Percentiles rank a stretch among this genome's conserved stretches.
phyloP scores from a whole-genome alignment of 106 monocot species.

The Allium cepa region DNA sequence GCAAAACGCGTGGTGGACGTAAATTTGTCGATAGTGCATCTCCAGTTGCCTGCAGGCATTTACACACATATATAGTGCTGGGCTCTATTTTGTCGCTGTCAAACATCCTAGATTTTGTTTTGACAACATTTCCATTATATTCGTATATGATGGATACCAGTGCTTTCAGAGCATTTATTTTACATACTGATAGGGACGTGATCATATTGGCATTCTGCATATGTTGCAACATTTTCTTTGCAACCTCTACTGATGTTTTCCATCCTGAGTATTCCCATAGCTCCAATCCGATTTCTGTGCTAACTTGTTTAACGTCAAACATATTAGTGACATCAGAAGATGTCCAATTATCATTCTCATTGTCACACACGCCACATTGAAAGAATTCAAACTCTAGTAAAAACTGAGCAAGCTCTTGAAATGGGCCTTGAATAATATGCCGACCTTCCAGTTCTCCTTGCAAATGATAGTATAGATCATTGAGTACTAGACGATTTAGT shows the following conservation, averaged over 20 bases:
- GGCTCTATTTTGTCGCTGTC: slow-evolving; percentile 24
- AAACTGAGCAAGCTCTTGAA: slow-evolving; percentile 54
- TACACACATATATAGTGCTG: slow-evolving; percentile 37
- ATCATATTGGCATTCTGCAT: slow-evolving; percentile 67
- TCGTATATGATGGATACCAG: slow-evolving; percentile 37
- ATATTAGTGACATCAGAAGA: slow-evolving; percentile 15
- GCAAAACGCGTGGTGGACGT: slow-evolving; percentile 16
- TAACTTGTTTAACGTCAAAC: slow-evolving; percentile 39
- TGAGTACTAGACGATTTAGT: slow-evolving; percentile 38
- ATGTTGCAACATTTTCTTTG: slow-evolving; percentile 40
- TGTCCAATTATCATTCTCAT: slow-evolving; percentile 9
- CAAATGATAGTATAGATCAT: slow-evolving; percentile 78
- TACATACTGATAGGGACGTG: slow-evolving; percentile 35
- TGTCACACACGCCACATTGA: slow-evolving; percentile 16
- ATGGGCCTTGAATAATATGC: slow-evolving; percentile 56
- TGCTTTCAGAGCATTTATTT: slow-evolving; percentile 46
- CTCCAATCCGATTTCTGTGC: slow-evolving; percentile 44
- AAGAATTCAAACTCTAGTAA: slow-evolving; percentile 53
- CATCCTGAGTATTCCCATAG: slow-evolving; percentile 62
- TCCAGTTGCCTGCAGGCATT: slow-evolving; percentile 30
- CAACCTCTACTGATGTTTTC: slow-evolving; percentile 50
- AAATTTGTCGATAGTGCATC: slow-evolving; percentile 17
- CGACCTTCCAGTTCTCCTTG: slow-evolving; percentile 77
- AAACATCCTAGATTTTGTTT: slow-evolving; percentile 9
- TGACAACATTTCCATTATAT: slow-evolving; percentile 30